phyloP scores from a whole-genome alignment of 805 yeast genomes.

The Yueomyces sinensis region DNA sequence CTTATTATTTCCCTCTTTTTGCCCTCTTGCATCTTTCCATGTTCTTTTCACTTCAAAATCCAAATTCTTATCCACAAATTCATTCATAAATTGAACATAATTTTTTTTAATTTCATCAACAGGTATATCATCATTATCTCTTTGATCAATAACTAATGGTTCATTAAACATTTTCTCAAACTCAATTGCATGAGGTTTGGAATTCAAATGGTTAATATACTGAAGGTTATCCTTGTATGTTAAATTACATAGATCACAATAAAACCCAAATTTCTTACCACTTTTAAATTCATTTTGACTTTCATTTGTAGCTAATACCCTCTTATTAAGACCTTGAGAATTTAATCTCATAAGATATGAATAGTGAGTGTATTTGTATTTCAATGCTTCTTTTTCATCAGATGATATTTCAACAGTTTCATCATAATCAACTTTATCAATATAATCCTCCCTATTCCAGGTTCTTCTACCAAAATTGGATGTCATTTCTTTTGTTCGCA shows the following conservation, averaged over 20 bases:
- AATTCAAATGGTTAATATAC: slow-evolving; percentile 71
- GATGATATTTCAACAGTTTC: slow-evolving; percentile 25
- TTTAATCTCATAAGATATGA: slow-evolving; percentile 15
- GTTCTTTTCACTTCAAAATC: too few relatives aligned
- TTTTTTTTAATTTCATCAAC: slow-evolving; percentile 34
- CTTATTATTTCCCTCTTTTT: too few relatives aligned
- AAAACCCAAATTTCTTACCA: slow-evolving; percentile 68
- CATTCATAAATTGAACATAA: slow-evolving; percentile 25
- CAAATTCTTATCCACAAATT: too few relatives aligned
- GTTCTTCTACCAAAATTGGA: slow-evolving; percentile 45
- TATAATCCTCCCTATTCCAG: slow-evolving; percentile 63
- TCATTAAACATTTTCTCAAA: slow-evolving; percentile 25
- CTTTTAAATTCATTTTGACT: slow-evolving; percentile 22
- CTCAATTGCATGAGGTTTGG: slow-evolving; percentile 47
- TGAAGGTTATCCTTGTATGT: slow-evolving; percentile 76
- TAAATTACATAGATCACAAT: slow-evolving; percentile 67
- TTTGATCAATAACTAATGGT: slow-evolving; percentile 16
- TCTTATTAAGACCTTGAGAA: slow-evolving; percentile 21
- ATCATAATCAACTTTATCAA: too few relatives aligned
- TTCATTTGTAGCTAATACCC: slow-evolving; percentile 20
- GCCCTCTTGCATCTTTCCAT: too few relatives aligned
- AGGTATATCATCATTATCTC: slow-evolving; percentile 31
- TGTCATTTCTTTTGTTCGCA: slow-evolving; percentile 5
- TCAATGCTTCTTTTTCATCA: slow-evolving; percentile 7
- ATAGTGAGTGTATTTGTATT: slow-evolving; percentile 14